These are phyloP conservation scores for Cutaneotrichosporon sp. DNA, from an alignment of 1,284 basidiomycete genomes.

Conservation along the genomic window DNA sequence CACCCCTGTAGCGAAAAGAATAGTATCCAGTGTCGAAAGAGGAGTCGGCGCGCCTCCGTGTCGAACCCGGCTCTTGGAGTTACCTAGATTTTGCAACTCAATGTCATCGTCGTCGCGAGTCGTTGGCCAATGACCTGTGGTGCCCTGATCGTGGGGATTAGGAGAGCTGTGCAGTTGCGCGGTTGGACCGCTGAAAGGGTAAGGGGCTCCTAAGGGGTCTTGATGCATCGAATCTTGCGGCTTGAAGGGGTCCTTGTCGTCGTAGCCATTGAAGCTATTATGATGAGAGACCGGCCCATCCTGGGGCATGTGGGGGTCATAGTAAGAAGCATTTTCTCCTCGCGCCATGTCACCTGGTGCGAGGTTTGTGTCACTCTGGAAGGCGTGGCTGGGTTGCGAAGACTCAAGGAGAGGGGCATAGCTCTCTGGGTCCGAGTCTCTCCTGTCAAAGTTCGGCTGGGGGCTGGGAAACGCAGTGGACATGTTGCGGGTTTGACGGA, in stretches of 20 bases:
- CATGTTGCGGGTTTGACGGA: too few relatives aligned
- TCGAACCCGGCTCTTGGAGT: not conserved
- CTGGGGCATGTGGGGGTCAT: not conserved
- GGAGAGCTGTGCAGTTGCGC: not conserved
- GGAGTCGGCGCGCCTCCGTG: too few relatives aligned
- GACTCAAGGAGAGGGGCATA: too few relatives aligned
- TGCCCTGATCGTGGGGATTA: not conserved
- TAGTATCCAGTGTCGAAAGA: not conserved
- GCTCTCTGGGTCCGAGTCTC: too few relatives aligned
- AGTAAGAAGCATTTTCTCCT: not conserved
- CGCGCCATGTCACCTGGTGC: too few relatives aligned
- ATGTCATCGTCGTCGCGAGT: not conserved
- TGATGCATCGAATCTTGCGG: not conserved
- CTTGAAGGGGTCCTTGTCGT: slow-evolving; percentile 49
- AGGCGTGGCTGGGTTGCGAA: too few relatives aligned
- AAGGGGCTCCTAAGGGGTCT: not conserved
- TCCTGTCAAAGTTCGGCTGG: too few relatives aligned
- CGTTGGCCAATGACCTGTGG: too few relatives aligned
- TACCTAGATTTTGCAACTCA: not conserved
- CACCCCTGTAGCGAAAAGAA: slow-evolving; percentile 19
- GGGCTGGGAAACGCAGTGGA: too few relatives aligned
- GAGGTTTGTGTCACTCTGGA: too few relatives aligned
- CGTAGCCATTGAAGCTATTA: not conserved
- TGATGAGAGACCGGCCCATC: not conserved
- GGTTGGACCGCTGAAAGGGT: not conserved